Percentiles rank a stretch among this genome's conserved stretches.
phyloP scores from a whole-genome alignment of 345 rosid genomes.

The Hibiscus mutabilis region DNA sequence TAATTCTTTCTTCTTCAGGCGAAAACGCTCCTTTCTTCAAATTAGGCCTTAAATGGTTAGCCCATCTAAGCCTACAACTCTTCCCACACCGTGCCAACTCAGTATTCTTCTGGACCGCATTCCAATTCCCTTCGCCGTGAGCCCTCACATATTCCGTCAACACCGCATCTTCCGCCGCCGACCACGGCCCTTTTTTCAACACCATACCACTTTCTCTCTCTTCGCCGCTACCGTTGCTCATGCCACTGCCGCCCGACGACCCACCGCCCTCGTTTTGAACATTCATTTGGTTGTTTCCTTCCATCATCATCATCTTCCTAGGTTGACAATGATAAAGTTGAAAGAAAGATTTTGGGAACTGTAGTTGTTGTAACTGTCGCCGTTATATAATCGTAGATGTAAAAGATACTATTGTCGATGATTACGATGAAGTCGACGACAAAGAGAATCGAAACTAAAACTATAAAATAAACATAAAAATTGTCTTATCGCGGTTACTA shows the following conservation, averaged over 20 bases:
- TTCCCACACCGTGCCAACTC: not conserved
- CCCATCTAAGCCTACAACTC: not conserved
- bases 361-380: no score
- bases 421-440: no score
- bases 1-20: constrained; percentile 2
- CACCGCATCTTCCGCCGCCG: not conserved
- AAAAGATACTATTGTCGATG: no score
- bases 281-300: not conserved
- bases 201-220: not conserved
- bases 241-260: not conserved
- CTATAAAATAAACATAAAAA: no score
- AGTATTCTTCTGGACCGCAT: not conserved
- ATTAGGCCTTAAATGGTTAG: not conserved
- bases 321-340: no score
- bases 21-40: not conserved
- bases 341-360: no score
- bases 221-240: no score
- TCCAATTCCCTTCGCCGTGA: not conserved
- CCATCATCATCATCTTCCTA: not conserved
- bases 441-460: no score
- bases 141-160: not conserved
- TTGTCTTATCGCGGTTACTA: no score
- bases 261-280: not conserved
- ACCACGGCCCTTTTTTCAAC: not conserved
- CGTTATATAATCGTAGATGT: no score